These are phyloP conservation scores for Fusarium begoniae DNA, from an alignment of 2,329 filamentous ascomycete species.

Conservation along the genomic window DNA sequence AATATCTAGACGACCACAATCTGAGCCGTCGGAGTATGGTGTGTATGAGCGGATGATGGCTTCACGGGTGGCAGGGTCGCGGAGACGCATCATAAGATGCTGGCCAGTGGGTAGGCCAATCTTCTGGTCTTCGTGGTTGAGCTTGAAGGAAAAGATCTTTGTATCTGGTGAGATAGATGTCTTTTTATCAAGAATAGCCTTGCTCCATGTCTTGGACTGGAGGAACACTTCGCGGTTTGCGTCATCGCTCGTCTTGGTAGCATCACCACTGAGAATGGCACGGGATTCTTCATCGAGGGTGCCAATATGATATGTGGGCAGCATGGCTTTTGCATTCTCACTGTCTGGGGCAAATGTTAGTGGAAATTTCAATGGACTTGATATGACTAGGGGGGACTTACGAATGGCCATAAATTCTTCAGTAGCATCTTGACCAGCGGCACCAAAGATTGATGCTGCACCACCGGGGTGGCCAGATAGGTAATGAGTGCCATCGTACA, in stretches of 20 bases:
- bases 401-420: constrained; percentile 94
- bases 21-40: constrained; percentile 72
- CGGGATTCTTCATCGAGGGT: constrained; percentile 70
- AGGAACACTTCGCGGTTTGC: constrained; percentile 71
- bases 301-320: constrained; percentile 86
- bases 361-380: not conserved
- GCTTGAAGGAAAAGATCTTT: constrained; percentile 80
- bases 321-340: constrained; percentile 92
- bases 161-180: constrained; percentile 79
- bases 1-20: constrained; percentile 74
- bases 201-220: constrained; percentile 76
- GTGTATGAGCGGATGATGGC: constrained; percentile 88
- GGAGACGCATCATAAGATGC: constrained; percentile 84
- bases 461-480: constrained; percentile 86
- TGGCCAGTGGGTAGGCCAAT: constrained; percentile 86
- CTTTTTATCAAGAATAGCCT: constrained; percentile 74
- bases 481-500: constrained; percentile 87
- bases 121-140: constrained; percentile 74
- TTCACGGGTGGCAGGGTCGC: constrained; percentile 75
- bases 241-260: constrained; percentile 46
- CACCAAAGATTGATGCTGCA: constrained; percentile 82
- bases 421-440: constrained; percentile 81
- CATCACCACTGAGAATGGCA: constrained; percentile 60
- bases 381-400: constrained; percentile 56
- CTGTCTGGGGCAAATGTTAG: constrained; percentile 68